Conservation (phyloP, 371 early-diverging fungal genomes). For the Rhizomucor miehei region DNA sequence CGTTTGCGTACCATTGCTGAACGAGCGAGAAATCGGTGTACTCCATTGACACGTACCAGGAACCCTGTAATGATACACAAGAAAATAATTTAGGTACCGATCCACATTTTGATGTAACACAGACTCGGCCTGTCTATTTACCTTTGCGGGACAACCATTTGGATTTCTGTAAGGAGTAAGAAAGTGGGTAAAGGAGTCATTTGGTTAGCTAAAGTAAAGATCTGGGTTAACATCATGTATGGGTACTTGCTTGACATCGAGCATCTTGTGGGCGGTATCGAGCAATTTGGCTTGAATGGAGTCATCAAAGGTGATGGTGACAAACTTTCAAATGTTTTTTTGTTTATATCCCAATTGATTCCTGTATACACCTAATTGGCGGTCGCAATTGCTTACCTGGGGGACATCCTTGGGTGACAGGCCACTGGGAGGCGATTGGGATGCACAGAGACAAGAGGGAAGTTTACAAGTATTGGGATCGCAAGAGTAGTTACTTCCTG, state of each 20-base stretch:
- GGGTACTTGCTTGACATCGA: slow-evolving; percentile 45
- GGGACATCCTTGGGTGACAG: slow-evolving; percentile 59
- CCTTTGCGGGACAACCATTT: slow-evolving; percentile 56
- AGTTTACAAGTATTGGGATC: slow-evolving; percentile 63
- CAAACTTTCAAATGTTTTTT: too few relatives aligned
- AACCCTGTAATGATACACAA: slow-evolving; percentile 41
- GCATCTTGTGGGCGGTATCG: slow-evolving; percentile 32
- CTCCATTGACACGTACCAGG: slow-evolving; percentile 66
- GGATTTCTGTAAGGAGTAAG: slow-evolving; percentile 43
- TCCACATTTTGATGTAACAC: slow-evolving; percentile 13
- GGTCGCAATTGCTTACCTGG: slow-evolving; percentile 28
- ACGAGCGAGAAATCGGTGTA: slow-evolving; percentile 67
- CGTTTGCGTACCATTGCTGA: slow-evolving; percentile 71
- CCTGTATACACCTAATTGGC: too few relatives aligned
- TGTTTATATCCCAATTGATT: neutral
- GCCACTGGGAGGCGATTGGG: slow-evolving; percentile 56
- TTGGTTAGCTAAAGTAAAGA: slow-evolving; percentile 1
- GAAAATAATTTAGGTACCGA: neutral
- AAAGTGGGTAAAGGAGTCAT: slow-evolving; percentile 14
- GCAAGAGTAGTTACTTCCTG: slow-evolving; percentile 38
- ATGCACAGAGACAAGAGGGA: slow-evolving; percentile 69
- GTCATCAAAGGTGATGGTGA: slow-evolving; percentile 72
- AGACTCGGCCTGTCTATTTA: slow-evolving; percentile 12
- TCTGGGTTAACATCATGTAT: neutral
- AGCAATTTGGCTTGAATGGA: slow-evolving; percentile 54